Evolutionary conservation across 2,329 filamentous ascomycete species (phyloP), one percentile per base, ranked within the genome.

Genomic region (Thelonectria olida): DNA sequence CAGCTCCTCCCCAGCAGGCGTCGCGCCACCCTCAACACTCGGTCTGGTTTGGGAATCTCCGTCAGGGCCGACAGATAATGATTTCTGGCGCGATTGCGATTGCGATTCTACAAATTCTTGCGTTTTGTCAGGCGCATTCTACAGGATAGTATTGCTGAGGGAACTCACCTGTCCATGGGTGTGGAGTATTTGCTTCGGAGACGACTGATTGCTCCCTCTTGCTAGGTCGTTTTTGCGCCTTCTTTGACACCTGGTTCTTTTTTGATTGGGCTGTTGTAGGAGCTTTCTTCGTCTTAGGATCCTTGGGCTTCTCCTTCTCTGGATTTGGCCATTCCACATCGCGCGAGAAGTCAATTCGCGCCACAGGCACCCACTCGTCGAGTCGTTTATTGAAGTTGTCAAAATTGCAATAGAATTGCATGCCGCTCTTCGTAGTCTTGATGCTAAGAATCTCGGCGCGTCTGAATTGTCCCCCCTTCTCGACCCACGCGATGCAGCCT

Each of bases 361-460:
- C 84, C 27, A 91, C 86, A 2, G 91, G 85, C 9, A 99, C 90
- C 96, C 96, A 99, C 82, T 99, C 96, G 81, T 86, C 82, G 12
- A 87, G 78, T 67, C 84, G 84, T 78, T 98, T 98, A 80, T 98
- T 98, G 86, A 97, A 98, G 73, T 97, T 96, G 74, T 97, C 93
- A 76, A 97, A 98, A 77, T 98, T 97, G 72, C 97, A 96, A 78
- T 97, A 97, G 74, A 95, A 97, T 56, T 92, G 91, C 38, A 92
- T 90, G 15, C 91, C 90, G 72, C 92, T 95, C 78, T 96, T 96
- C 20, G 92, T 91, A 61, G 94, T 92, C 73, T 92, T 90, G 70
- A 98, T 96, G 61, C 93, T 96, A n/a, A 99, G 82, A 65, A 99
- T 97, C 77, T 99, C 96, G 70, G 96, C 96, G 80, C 96, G 93